Evolutionary conservation across 1,139 yeast genomes (phyloP).

Genomic region (Lodderomyces theae): DNA sequence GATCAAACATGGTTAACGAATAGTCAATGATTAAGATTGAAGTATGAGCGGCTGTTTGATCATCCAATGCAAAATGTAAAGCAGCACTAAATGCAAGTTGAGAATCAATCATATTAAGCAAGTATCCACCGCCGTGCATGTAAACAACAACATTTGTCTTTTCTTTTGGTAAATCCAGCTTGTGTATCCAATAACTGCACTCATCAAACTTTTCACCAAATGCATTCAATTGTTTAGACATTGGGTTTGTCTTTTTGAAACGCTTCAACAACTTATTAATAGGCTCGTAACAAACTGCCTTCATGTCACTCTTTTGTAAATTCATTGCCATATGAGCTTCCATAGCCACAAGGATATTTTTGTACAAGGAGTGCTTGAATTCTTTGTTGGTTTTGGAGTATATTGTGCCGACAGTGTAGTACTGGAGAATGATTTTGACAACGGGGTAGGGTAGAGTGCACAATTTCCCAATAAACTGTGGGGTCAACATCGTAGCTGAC

Average conservation of each 20-base stretch:
- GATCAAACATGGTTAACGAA: constrained; percentile 25
- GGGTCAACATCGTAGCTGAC: constrained; percentile 10
- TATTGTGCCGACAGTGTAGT: constrained; percentile 33
- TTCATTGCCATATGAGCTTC: constrained; percentile 27
- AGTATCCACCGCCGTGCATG: constrained; percentile 48
- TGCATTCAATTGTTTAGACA: constrained; percentile 13
- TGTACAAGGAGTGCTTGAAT: constrained; percentile 28
- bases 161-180: constrained; percentile 8
- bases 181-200: constrained; percentile 25
- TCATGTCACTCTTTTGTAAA: constrained; percentile 15
- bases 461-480: constrained; percentile 11
- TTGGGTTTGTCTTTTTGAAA: constrained; percentile 12
- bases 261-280: constrained; percentile 11
- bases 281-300: constrained; percentile 14
- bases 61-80: constrained; percentile 23
- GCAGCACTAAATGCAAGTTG: constrained; percentile 26
- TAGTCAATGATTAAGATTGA: constrained; percentile 40
- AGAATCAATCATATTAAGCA: constrained; percentile 27
- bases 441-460: constrained; percentile 21
- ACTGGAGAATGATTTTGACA: constrained; percentile 21
- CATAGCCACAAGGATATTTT: constrained; percentile 28
- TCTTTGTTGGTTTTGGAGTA: constrained; percentile 30
- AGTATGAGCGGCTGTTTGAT: constrained; percentile 17
- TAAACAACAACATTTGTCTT: constrained; percentile 16
- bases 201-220: constrained; percentile 29